Base-by-base conservation (phyloP, 78 protist genomes). In the Carpediemonas membranifera region DNA sequence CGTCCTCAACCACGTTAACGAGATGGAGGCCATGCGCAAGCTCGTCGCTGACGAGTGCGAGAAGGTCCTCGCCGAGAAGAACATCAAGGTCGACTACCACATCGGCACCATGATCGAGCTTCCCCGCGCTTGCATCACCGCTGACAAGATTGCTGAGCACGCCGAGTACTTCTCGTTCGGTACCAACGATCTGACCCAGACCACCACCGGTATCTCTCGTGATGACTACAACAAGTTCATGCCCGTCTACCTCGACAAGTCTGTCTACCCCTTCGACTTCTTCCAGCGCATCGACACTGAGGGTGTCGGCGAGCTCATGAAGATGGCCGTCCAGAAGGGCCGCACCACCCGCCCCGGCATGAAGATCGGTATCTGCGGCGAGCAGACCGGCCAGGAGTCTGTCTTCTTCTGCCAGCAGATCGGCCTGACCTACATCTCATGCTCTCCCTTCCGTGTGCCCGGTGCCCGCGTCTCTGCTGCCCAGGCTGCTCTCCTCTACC, bases 161-260 rank as follows among this genome's bases (percentile, higher is more conserved):
- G 78, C 76, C 59, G 79, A 76, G 50, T 82, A 67, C 83, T 82
- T 77, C 64, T 82, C 87, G 44, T 73, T 81, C 74, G 85, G 90
- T 21, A 86, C 90, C 52, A 86, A 86, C 82, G 90, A 86, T 50
- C 77, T 86, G 52, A 81, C 90, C 31, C 90, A 86, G 71, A 78
- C 65, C 70, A 82, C 86, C 55, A 75, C 73, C 61, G 83, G 84
- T 27, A 72, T 70, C 73, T 86, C 90, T 27, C 81, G 90, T 7
- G 90, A 86, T 59, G 90, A 86, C 64, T 36, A 67, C 37, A 81
- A 55, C 41, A 52, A 28, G 50, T 81, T 81, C 85, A 16, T 86
- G 35, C 50, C 61, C 30, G 36, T 54, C 41, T 74, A 74, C 41
- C 59, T 65, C 44, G 74, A 74, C 57, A 41, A 70, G 44, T 64